Conservation (phyloP, 805 yeast species). For the Saturnispora mendoncae region DNA sequence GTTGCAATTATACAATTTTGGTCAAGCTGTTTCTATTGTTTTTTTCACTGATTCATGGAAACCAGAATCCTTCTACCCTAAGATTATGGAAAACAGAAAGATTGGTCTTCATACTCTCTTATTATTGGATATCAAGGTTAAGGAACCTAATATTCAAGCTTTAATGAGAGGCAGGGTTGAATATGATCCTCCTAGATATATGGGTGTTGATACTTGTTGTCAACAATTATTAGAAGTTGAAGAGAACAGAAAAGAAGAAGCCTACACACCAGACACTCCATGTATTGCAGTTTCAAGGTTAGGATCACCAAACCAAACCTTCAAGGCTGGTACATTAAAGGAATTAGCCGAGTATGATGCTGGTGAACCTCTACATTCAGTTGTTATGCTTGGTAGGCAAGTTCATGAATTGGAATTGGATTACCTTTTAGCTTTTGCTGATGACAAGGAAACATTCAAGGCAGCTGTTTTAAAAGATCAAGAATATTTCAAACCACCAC, state of each 20-base stretch:
- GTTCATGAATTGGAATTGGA: slow-evolving; percentile 91
- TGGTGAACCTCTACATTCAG: slow-evolving; percentile 91
- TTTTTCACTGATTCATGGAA: slow-evolving; percentile 94
- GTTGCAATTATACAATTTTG: slow-evolving; percentile 86
- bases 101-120: slow-evolving; percentile 89
- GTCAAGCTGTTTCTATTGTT: slow-evolving; percentile 94
- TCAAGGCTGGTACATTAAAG: slow-evolving; percentile 76
- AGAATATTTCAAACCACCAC: slow-evolving; percentile 47
- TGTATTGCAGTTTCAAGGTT: slow-evolving; percentile 88
- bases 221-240: slow-evolving; percentile 83
- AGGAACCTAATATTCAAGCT: slow-evolving; percentile 91
- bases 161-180: slow-evolving; percentile 87
- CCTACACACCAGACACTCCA: slow-evolving; percentile 81
- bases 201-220: slow-evolving; percentile 87
- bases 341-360: slow-evolving; percentile 77
- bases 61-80: slow-evolving; percentile 91
- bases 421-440: slow-evolving; percentile 68
- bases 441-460: slow-evolving; percentile 44
- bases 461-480: slow-evolving; percentile 46
- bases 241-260: slow-evolving; percentile 62
- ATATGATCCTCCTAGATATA: slow-evolving; percentile 95
- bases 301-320: slow-evolving; percentile 76
- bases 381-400: slow-evolving; percentile 84
- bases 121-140: slow-evolving; percentile 86
- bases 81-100: slow-evolving; percentile 78